Evolutionary conservation across 75 land plant genomes (phyloP), one percentile per base, ranked within the genome.

Genomic region (Picea sitchensis): DNA sequence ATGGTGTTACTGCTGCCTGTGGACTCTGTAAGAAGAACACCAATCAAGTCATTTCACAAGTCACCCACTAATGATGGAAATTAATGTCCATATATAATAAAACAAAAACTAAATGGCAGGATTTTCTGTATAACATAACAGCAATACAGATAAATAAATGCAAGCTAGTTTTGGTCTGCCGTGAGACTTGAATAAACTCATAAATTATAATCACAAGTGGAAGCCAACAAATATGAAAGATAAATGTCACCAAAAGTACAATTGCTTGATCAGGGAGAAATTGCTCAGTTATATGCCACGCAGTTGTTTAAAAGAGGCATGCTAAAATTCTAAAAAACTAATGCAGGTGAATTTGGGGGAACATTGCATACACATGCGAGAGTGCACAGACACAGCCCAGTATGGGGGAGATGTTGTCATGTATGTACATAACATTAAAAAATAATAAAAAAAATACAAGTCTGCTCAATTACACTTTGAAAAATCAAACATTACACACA

Each of bases 1-100:
- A 95, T 58, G 98, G 87, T 57, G 81, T 86, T 34, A 91, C 84
- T 23, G 86, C 83, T 60, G 91, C 88, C 85, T 95, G 89, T 59
- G 91, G 93, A 81, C 93, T 91, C 96, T 93, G 85, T 23, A 23
- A 77, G 65, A 72, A 15, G 17, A 44, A 75, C 11, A 7, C 47
- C 30, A 6, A 17, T 31, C 47, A 23, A 57, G 17, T 56, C 58
- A 74, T 23, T 74, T 74, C 58, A 74, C n/a, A 54, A 21, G 20
- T 57, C 32, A 57, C n/a, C 56, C n/a, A 20, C 36, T 38, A 4
- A 44, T 71, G 21, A n/a, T 9, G n/a, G 30, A 67, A 34, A n/a
- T 44, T 44, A 9, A 20, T 71, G 54, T 44, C 51, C 56, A 20
- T 38, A 41, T 71, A 71, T 71, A 11, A 44, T 71, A 71, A n/a